phyloP scores from a whole-genome alignment of 2,329 filamentous ascomycete genomes.

The Sclerotinia sclerotiorum region DNA sequence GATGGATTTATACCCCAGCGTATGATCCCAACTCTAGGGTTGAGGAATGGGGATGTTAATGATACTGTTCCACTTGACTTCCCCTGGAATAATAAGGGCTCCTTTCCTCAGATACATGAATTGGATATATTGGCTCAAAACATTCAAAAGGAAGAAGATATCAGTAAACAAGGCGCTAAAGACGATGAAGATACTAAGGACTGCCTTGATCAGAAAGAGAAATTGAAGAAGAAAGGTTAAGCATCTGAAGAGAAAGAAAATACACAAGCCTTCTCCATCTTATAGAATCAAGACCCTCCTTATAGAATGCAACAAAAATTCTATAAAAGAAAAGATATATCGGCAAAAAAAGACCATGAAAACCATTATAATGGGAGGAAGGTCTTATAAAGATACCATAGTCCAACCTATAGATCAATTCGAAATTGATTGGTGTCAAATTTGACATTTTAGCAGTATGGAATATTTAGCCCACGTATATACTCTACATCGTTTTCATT shows the following conservation, averaged over 20 bases:
- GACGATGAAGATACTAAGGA: no score
- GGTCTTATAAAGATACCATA: neutral
- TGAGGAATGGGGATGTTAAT: neutral
- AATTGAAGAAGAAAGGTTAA: neutral
- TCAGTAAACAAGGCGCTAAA: neutral
- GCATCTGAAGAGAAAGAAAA: neutral
- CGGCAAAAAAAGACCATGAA: no score
- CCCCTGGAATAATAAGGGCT: no score
- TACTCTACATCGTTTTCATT: no score
- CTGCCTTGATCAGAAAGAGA: neutral
- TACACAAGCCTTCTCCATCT: neutral
- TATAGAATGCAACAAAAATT: no score
- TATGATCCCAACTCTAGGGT: neutral
- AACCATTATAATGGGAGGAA: neutral
- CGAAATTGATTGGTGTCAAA: neutral
- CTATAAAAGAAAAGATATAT: no score
- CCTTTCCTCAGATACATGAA: no score
- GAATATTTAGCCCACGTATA: no score
- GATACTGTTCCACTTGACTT: no score
- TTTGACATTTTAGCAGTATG: neutral
- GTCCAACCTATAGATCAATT: no score
- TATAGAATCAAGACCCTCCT: no score
- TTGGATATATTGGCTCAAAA: neutral
- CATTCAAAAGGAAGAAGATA: neutral
- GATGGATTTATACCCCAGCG: no score